Conservation (phyloP, 805 yeast species). For the Candida palmyrensis region DNA sequence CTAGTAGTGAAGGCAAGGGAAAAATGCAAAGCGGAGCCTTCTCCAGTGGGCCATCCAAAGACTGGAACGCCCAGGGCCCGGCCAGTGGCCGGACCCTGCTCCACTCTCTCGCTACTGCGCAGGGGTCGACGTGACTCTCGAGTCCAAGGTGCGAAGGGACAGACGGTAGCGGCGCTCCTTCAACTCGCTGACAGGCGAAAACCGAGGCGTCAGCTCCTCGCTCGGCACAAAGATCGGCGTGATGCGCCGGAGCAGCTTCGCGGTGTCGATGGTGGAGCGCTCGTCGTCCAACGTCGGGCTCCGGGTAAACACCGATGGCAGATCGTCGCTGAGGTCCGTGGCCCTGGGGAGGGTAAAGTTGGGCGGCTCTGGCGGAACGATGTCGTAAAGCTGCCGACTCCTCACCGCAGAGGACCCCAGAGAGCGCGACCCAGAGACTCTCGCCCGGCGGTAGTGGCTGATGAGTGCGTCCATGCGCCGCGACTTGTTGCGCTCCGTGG, state of each 20-base stretch:
- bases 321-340: conserved; percentile 2
- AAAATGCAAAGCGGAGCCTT: too few relatives aligned
- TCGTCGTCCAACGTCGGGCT: conserved; percentile 10
- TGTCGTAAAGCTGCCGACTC: too few relatives aligned
- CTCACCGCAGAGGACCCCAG: too few relatives aligned
- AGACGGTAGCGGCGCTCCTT: too few relatives aligned
- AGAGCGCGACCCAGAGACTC: conserved; percentile 3
- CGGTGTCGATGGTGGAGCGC: conserved; percentile 22
- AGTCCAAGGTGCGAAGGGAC: too few relatives aligned
- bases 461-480: conserved; percentile 31
- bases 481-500: conserved; percentile 29
- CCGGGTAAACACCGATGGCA: conserved; percentile 2
- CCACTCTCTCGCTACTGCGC: too few relatives aligned
- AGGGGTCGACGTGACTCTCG: conserved; percentile 4
- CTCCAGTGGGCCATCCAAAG: too few relatives aligned
- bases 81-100: conserved; percentile 6
- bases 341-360: conserved; percentile 9
- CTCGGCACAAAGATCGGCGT: conserved; percentile 34
- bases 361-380: conserved; percentile 19
- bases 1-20: too few relatives aligned
- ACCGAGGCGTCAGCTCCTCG: conserved; percentile 19
- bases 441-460: conserved; percentile 25
- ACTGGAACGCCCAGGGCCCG: too few relatives aligned
- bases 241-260: conserved; percentile 28
- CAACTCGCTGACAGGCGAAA: conserved; percentile 26